phyloP scores from a whole-genome alignment of 148 eudicot genomes.

The Rhododendron ferrugineum region DNA sequence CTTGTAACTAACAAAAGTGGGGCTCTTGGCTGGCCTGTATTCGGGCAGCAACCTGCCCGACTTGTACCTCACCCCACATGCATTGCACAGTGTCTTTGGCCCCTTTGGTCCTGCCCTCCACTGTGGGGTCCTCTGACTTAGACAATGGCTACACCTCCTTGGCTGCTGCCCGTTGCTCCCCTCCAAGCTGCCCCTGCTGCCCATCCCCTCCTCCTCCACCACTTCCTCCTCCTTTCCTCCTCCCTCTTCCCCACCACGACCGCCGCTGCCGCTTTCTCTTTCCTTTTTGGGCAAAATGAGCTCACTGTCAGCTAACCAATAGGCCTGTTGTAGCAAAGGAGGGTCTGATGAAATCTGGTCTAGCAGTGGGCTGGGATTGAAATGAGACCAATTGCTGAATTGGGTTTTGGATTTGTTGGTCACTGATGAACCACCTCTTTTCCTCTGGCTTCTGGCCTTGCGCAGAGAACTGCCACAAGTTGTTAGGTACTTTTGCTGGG shows the following conservation, averaged over 20 bases:
- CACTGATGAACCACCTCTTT: conserved; percentile 14
- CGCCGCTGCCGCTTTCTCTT: background rate
- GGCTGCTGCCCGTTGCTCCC: conserved; percentile 10
- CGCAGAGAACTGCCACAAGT: conserved; percentile 6
- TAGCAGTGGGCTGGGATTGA: background rate
- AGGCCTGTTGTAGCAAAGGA: conserved; percentile 34
- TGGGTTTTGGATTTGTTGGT: conserved; percentile 9
- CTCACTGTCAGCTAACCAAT: conserved; percentile 47
- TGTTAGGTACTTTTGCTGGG: background rate
- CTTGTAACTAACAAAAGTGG: conserved; percentile 41
- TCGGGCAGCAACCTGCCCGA: conserved; percentile 47
- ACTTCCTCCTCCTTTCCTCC: background rate
- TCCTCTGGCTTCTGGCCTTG: conserved; percentile 35
- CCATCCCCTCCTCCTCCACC: background rate
- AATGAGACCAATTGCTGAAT: conserved; percentile 15
- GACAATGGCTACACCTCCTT: conserved; percentile 46
- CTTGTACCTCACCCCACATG: conserved; percentile 54
- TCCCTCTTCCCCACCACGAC: background rate
- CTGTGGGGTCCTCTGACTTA: conserved; percentile 42
- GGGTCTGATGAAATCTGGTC: conserved; percentile 22
- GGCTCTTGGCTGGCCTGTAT: conserved; percentile 55
- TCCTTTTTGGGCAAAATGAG: conserved; percentile 30
- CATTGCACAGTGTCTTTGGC: conserved; percentile 52
- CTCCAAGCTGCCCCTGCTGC: conserved; percentile 4
- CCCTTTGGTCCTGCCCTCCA: conserved; percentile 58